A percentile compares a stretch with the other conserved stretches of the same genome.
Evolutionary conservation across 2,329 filamentous ascomycete species (phyloP).

Genomic region (Microcyclosporella mali): DNA sequence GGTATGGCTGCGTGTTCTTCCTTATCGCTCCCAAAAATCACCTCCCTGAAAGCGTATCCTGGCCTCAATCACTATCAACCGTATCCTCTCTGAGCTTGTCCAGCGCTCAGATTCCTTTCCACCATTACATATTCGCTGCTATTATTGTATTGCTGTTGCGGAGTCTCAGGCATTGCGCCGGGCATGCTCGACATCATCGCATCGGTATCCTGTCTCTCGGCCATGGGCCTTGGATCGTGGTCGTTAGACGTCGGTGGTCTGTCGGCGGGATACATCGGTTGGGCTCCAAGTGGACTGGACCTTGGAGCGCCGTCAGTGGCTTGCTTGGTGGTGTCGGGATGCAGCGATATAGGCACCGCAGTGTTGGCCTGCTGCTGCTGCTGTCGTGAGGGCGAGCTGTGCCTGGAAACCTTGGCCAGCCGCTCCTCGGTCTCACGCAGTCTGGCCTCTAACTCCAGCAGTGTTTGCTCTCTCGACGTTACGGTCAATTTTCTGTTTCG

Average conservation of each 20-base stretch:
- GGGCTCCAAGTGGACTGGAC: slow-evolving; percentile 21
- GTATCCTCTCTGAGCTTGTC: slow-evolving; percentile 17
- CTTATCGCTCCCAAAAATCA: no score
- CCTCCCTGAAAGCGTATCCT: no score
- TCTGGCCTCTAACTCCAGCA: slow-evolving; percentile 77
- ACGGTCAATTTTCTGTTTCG: slow-evolving; percentile 68
- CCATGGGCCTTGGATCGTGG: slow-evolving; percentile 8
- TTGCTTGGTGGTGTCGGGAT: slow-evolving; percentile 13
- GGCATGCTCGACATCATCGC: slow-evolving; percentile 22
- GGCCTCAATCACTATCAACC: slow-evolving; percentile 4
- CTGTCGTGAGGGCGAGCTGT: slow-evolving; percentile 22
- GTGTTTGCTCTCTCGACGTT: slow-evolving; percentile 65
- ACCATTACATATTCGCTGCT: slow-evolving; percentile 31
- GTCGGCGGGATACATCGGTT: slow-evolving; percentile 20
- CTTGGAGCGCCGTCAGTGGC: slow-evolving; percentile 14
- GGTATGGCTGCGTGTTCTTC: no score
- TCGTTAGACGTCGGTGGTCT: slow-evolving; percentile 16
- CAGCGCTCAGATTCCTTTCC: slow-evolving; percentile 17
- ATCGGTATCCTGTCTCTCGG: slow-evolving; percentile 18
- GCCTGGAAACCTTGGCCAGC: slow-evolving; percentile 42
- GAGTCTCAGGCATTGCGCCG: slow-evolving; percentile 18
- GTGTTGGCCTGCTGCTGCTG: slow-evolving; percentile 12
- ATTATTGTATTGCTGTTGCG: slow-evolving; percentile 15
- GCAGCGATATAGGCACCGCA: slow-evolving; percentile 15
- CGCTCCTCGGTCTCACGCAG: slow-evolving; percentile 80